Conservation (phyloP, 208 protist species). For the Leishmania major region DNA sequence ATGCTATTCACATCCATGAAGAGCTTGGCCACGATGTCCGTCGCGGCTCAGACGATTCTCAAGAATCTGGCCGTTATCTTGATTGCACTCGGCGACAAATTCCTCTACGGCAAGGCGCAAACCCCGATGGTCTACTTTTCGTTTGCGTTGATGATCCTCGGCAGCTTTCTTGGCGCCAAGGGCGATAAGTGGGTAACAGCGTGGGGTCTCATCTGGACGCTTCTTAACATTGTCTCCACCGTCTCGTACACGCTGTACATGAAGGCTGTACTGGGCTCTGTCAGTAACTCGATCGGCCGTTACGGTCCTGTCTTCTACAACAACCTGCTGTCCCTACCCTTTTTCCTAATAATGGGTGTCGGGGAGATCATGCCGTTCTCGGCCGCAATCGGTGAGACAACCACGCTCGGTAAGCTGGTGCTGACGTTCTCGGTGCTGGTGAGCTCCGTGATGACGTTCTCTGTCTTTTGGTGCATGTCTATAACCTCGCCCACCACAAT, state of each 20-base stretch:
- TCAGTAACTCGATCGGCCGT: conserved; percentile 63
- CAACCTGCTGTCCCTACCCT: conserved; percentile 83
- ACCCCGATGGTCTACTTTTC: conserved; percentile 49
- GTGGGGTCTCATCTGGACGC: conserved; percentile 81
- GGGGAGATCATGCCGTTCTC: conserved; percentile 21
- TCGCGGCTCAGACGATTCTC: conserved; percentile 84
- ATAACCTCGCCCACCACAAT: conserved; percentile 91
- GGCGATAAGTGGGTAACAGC: conserved; percentile 84
- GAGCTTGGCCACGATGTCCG: conserved; percentile 81
- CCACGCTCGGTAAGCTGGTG: conserved; percentile 25
- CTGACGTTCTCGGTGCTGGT: conserved; percentile 56
- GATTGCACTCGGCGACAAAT: conserved; percentile 79
- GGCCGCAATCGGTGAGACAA: conserved; percentile 12
- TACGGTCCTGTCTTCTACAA: conserved; percentile 91
- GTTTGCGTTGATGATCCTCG: conserved; percentile 66
- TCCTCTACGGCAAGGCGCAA: conserved; percentile 64
- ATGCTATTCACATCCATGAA: conserved; percentile 90
- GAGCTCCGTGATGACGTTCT: conserved; percentile 82
- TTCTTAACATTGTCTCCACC: conserved; percentile 73
- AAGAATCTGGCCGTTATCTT: conserved; percentile 85
- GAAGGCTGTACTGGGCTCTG: conserved; percentile 56
- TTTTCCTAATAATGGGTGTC: conserved; percentile 46
- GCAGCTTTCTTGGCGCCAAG: conserved; percentile 57
- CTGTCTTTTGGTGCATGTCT: conserved; percentile 90
- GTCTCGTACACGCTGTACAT: conserved; percentile 89